Base-by-base conservation (phyloP, 495 filamentous ascomycete species). In the Jackrogersella multiformis region DNA sequence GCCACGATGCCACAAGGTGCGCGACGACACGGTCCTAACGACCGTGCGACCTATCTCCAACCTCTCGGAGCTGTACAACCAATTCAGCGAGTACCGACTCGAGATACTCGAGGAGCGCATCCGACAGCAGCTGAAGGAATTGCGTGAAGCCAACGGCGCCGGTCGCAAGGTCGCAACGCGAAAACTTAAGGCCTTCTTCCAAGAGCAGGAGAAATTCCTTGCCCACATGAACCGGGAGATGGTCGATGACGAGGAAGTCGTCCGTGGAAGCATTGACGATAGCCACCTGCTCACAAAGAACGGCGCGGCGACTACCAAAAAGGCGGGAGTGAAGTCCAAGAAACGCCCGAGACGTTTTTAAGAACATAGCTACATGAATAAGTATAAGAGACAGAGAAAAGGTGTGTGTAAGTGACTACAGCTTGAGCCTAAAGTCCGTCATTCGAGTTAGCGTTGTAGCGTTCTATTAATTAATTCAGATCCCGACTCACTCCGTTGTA, bases 1-100 rank as follows among this genome's bases (percentile, higher is more conserved):
- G 5, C 87, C 88, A 2, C 82, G 81, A 16, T 80, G 80, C 35
- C 79, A 89, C 2, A 77, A 72, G n/a, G 69, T 87, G 44, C 83
- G 81, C 16, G 89, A 92, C 64, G 89, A 90, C 62, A 87, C 87
- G 4, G 85, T 88, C 23, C 81, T 92, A 41, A 86, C 82, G 7
- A 90, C 88, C 0, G 87, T 91, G 21, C 84, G 89, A 12, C 82
- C 84, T 0, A 84, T 91, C 39, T 90, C 88, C 1, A 79, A 90
- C 67, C 79, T 91, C 5, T 79, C 82, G 8, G 88, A 90, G 69
- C 76, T 92, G n/a, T 92, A 92, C 73, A 84, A 84, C 64, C 87
- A 90, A 71, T 90, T 86, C 72, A 79, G 82, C 52, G 86, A 89
- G 66, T 92, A 92, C 73, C 86, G 87, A 13, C 84, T 90, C 4